Evolutionary conservation across 495 filamentous ascomycete genomes (phyloP), one percentile per base, ranked within the genome.

Genomic region (Hypoxylon lenormandii): DNA sequence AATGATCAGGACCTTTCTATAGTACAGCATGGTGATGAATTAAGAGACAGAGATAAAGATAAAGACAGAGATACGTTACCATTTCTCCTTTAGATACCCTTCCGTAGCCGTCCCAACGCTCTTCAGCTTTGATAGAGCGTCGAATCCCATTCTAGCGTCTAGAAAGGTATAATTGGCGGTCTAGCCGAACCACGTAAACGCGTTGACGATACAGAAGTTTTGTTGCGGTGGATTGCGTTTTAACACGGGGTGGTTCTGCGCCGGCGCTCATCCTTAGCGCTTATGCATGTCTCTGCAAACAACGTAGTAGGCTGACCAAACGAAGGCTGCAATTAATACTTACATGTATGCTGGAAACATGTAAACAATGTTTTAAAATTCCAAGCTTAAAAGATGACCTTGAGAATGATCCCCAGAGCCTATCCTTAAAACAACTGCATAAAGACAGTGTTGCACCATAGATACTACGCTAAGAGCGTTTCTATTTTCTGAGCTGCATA

Each of bases 61-160:
- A 4, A 13, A 23, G 0, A 13, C 19, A 33, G 23, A 26, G 23
- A 26, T 26, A 26, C 30, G 8, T 50, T 72, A 69, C 69, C 69
- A 68, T 68, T 69, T 69, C 22, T 49, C 64, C 47, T 69, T 69
- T 5, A 72, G 21, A 21, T 72, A 63, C 30, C 59, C 59, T 49
- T 60, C 69, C 4, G 69, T 63, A 22, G 47, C 64, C 8, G 26
- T 8, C 26, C 54, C 38, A 3, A 64, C 59, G 8, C 33, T 46
- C 23, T 60, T 67, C 21, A 72, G 10, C 51, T 57, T 72, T 45
- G 49, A 55, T 55, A 72, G 26, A 13, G 63, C 58, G 23, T 68
- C 64, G 21, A 67, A 69, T 49, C 58, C 69, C 69, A 67, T 69
- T 16, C 28, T 54, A 21, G 28, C 22, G 36, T 4, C 5, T 11